phyloP scores from a whole-genome alignment of 1,139 yeast genomes.

The Casaregolazyma suthepensis region DNA sequence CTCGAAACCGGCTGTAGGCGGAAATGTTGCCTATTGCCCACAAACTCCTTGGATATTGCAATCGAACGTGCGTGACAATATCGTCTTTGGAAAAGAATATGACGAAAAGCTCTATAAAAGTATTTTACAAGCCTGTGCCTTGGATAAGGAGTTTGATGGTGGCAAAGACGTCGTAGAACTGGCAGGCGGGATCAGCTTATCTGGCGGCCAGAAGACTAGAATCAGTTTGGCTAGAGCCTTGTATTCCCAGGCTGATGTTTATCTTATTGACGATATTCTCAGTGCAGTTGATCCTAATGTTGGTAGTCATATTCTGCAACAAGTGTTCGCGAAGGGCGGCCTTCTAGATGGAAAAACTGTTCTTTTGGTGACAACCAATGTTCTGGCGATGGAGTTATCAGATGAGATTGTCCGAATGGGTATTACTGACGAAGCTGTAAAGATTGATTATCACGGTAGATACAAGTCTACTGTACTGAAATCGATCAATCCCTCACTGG shows the following conservation, averaged over 20 bases:
- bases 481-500: not conserved
- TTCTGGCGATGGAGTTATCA: slow-evolving; percentile 60
- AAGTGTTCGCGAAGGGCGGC: slow-evolving; percentile 48
- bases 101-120: slow-evolving; percentile 61
- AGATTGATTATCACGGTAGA: not conserved
- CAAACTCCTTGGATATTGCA: slow-evolving; percentile 81
- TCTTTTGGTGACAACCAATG: slow-evolving; percentile 70
- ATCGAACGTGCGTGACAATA: slow-evolving; percentile 65
- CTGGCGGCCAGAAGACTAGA: slow-evolving; percentile 91
- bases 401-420: slow-evolving; percentile 58
- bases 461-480: slow-evolving; percentile 17
- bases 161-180: slow-evolving; percentile 84
- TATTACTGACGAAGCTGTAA: slow-evolving; percentile 41
- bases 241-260: slow-evolving; percentile 74
- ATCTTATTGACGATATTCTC: slow-evolving; percentile 69
- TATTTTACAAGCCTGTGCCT: slow-evolving; percentile 72
- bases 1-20: slow-evolving; percentile 46
- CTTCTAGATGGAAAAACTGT: slow-evolving; percentile 68
- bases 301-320: slow-evolving; percentile 55
- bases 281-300: slow-evolving; percentile 90
- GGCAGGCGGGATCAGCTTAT: slow-evolving; percentile 68
- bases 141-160: slow-evolving; percentile 63
- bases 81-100: slow-evolving; percentile 67
- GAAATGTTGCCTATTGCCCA: slow-evolving; percentile 71
- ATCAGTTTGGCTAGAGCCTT: slow-evolving; percentile 82